phyloP scores from a whole-genome alignment of 495 filamentous ascomycete species.

The Bacidia rubella region DNA sequence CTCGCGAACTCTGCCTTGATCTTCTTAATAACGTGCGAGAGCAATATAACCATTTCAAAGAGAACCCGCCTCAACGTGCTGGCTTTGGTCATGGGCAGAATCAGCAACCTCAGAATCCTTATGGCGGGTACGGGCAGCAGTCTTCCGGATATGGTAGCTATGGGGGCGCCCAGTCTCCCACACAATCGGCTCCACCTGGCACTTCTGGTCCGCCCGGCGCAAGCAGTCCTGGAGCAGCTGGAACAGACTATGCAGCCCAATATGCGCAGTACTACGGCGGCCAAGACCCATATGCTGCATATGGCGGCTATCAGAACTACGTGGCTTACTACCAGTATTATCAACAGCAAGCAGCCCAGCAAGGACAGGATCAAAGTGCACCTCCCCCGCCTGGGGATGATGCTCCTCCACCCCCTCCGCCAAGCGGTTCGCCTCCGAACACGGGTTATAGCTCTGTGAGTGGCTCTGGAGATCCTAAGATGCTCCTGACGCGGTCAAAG shows the following conservation, averaged over 20 bases:
- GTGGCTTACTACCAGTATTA: slow-evolving; percentile 63
- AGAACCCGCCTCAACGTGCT: slow-evolving; percentile 55
- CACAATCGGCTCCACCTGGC: slow-evolving; percentile 25
- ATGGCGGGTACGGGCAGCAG: slow-evolving; percentile 19
- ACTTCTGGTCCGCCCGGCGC: slow-evolving; percentile 29
- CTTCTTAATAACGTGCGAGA: slow-evolving; percentile 69
- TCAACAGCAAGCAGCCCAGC: slow-evolving; percentile 44
- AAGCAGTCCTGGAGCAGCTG: slow-evolving; percentile 18
- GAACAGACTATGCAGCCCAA: slow-evolving; percentile 55
- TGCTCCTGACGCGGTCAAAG: background rate
- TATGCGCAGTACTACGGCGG: slow-evolving; percentile 73
- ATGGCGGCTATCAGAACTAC: slow-evolving; percentile 76
- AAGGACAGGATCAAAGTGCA: slow-evolving; percentile 25
- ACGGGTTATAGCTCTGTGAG: slow-evolving; percentile 57
- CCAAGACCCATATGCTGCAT: slow-evolving; percentile 78
- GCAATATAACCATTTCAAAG: slow-evolving; percentile 82
- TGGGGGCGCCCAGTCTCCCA: slow-evolving; percentile 27
- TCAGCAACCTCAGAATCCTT: slow-evolving; percentile 4
- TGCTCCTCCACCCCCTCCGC: slow-evolving; percentile 51
- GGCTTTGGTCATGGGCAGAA: slow-evolving; percentile 3
- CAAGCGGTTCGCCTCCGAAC: slow-evolving; percentile 34
- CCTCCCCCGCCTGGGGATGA: slow-evolving; percentile 47
- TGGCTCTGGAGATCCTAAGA: slow-evolving; percentile 1
- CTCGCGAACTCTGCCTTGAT: slow-evolving; percentile 78
- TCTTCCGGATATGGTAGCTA: slow-evolving; percentile 27